These are phyloP conservation scores for Fusarium sp. DNA, from an alignment of 2,329 filamentous ascomycete genomes.

Conservation along the genomic window DNA sequence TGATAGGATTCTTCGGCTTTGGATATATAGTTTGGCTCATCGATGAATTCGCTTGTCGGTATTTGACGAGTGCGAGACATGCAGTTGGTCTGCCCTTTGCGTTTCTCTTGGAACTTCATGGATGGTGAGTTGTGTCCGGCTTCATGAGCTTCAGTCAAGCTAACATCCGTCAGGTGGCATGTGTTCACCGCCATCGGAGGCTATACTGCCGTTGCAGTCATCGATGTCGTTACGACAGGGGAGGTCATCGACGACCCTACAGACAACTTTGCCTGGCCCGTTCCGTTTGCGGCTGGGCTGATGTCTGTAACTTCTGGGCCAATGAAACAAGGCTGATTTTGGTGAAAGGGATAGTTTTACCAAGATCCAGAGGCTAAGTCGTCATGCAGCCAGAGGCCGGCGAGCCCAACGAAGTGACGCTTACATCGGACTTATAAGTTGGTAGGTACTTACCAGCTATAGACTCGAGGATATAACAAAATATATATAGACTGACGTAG, in stretches of 20 bases:
- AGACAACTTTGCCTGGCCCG: constrained; percentile 49
- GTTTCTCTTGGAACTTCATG: constrained; percentile 54
- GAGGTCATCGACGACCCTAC: constrained; percentile 47
- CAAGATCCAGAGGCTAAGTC: not conserved
- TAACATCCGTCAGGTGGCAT: constrained; percentile 51
- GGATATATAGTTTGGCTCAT: constrained; percentile 55
- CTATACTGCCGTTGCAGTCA: constrained; percentile 51
- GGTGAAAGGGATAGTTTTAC: rapidly evolving
- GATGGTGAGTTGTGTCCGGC: constrained; percentile 47
- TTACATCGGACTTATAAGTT: rapidly evolving
- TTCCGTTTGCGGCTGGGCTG: constrained; percentile 37
- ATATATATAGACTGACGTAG: not conserved
- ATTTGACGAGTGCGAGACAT: constrained; percentile 43
- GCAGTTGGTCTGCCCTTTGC: constrained; percentile 50
- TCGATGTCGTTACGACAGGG: constrained; percentile 51
- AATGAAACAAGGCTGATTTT: not conserved
- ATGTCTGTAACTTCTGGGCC: not conserved
- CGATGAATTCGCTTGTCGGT: constrained; percentile 49
- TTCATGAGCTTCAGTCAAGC: not conserved
- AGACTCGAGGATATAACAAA: no score
- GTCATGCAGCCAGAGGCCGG: rapidly evolving
- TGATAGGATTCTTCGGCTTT: constrained; percentile 48
- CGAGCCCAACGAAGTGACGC: not conserved
- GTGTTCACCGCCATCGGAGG: constrained; percentile 55
- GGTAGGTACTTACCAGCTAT: no score